A percentile compares a stretch with the other conserved stretches of the same genome.
phyloP scores from a whole-genome alignment of 257 asterid genomes.

The Anisodus acutangulus region DNA sequence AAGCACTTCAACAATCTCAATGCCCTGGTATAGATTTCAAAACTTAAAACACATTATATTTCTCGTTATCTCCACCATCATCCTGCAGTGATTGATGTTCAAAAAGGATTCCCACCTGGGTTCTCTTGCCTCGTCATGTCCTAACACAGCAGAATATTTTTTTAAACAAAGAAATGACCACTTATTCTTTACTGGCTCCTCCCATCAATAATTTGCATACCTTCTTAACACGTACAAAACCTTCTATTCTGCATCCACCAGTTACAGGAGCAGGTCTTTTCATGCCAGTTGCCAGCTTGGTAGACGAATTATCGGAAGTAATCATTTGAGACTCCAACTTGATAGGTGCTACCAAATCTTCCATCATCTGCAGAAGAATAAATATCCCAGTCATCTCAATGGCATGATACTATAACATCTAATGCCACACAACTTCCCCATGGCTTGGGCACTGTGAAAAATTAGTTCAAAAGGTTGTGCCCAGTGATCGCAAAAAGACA shows the following conservation, averaged over 20 bases:
- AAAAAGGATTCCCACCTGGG: background rate
- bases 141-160: background rate
- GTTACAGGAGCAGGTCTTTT: conserved; percentile 90
- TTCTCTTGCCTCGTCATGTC: background rate
- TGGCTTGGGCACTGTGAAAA: background rate
- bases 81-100: background rate
- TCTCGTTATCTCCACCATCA: background rate
- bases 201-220: conserved; percentile 41
- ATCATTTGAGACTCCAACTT: conserved; percentile 56
- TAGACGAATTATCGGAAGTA: conserved; percentile 51
- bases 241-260: conserved; percentile 97
- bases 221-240: conserved; percentile 95
- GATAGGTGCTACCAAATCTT: conserved; percentile 76
- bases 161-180: background rate
- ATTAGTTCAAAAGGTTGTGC: background rate
- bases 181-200: background rate
- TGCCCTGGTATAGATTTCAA: background rate
- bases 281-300: conserved; percentile 44
- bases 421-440: conserved; percentile 9
- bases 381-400: conserved; percentile 26
- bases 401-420: background rate
- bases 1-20: background rate
- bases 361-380: conserved; percentile 73
- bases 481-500: background rate
- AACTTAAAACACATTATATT: conserved; percentile 20